These are phyloP conservation scores for Brasenia schreberi DNA, from an alignment of 164 flowering plant species.

Conservation along the genomic window DNA sequence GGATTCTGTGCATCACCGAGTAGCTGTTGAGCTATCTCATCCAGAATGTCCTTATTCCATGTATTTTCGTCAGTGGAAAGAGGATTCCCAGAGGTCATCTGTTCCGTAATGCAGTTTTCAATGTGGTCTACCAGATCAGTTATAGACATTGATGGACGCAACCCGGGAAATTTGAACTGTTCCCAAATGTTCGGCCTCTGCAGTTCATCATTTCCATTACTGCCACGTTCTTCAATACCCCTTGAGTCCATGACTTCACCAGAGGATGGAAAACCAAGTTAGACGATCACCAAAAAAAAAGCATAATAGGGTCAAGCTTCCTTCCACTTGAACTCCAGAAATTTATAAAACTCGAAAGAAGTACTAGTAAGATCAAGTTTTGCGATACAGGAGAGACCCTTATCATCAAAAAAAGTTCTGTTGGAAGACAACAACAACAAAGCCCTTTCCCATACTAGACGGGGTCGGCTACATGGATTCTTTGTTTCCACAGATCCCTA, in stretches of 20 bases:
- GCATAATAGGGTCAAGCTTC: too few relatives aligned
- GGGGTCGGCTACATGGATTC: too few relatives aligned
- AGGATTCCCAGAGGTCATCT: constrained; percentile 36
- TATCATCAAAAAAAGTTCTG: not conserved
- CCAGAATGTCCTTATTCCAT: constrained; percentile 34
- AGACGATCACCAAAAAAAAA: too few relatives aligned
- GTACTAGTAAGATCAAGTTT: too few relatives aligned
- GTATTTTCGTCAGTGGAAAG: constrained; percentile 19
- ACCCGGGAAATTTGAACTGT: constrained; percentile 45
- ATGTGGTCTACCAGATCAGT: constrained; percentile 67
- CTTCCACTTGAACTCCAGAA: too few relatives aligned
- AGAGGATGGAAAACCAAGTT: too few relatives aligned
- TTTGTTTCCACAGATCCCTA: too few relatives aligned
- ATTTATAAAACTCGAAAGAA: too few relatives aligned
- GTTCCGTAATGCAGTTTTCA: constrained; percentile 51
- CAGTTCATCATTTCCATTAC: constrained; percentile 14
- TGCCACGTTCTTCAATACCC: constrained; percentile 31
- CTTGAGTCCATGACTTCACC: constrained; percentile 33
- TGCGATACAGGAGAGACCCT: too few relatives aligned
- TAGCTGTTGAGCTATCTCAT: constrained; percentile 52
- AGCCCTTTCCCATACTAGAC: too few relatives aligned
- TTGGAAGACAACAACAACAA: not conserved
- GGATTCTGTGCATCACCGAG: constrained; percentile 49
- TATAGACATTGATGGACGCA: constrained; percentile 67
- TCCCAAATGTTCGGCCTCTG: constrained; percentile 26